These are phyloP conservation scores for Umbelopsis isabellina DNA, from an alignment of 192 early-diverging fungal species.

Conservation along the genomic window DNA sequence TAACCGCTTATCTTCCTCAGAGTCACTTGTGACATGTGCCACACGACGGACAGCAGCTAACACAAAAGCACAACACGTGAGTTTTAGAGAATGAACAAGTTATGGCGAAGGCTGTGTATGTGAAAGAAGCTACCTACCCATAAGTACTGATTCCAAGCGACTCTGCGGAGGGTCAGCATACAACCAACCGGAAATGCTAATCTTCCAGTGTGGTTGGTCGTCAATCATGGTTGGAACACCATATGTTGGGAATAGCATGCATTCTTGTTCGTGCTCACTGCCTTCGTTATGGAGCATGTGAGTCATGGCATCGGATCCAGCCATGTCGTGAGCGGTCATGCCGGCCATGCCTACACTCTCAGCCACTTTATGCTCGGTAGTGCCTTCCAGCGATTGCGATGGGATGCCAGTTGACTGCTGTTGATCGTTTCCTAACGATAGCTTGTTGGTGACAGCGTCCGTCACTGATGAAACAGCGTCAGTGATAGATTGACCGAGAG, in stretches of 20 bases:
- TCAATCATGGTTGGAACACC: conserved; percentile 21
- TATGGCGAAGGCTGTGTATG: background rate
- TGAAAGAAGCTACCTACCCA: conserved; percentile 23
- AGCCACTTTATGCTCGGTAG: background rate
- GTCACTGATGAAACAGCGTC: background rate
- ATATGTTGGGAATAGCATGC: conserved; percentile 41
- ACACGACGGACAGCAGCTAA: conserved; percentile 6
- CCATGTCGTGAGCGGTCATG: background rate
- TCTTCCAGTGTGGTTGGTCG: conserved; percentile 25
- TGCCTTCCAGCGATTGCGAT: background rate
- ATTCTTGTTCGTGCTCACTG: conserved; percentile 7
- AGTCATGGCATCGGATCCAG: background rate
- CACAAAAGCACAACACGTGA: background rate
- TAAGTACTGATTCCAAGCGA: conserved; percentile 24
- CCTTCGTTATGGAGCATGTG: background rate
- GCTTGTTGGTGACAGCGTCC: conserved; percentile 1
- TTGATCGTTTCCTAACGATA: background rate
- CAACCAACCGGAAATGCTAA: conserved; percentile 30
- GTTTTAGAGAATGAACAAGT: background rate
- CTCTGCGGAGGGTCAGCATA: conserved; percentile 30
- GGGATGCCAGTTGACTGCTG: background rate
- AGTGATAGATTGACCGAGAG: background rate
- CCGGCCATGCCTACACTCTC: conserved; percentile 3
- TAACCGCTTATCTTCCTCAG: conserved; percentile 26
- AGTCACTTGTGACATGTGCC: conserved; percentile 29